These are phyloP conservation scores for Tolypocladium paradoxum DNA, from an alignment of 2,329 filamentous ascomycete species.

Conservation along the genomic window DNA sequence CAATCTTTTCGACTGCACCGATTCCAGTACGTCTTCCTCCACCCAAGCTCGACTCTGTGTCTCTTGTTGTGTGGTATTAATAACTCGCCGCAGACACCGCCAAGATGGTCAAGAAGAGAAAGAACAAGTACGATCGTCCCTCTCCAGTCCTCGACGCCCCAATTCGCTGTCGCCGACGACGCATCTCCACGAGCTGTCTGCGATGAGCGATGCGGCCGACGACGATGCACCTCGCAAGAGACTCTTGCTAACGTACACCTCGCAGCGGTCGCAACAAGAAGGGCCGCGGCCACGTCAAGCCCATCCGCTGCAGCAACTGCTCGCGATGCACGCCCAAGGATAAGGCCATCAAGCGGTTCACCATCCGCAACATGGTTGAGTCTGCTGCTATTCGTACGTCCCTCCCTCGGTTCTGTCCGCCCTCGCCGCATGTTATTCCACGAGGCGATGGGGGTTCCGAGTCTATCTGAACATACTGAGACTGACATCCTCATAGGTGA, in stretches of 20 bases:
- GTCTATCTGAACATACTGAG: not conserved
- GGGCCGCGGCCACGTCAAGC: constrained; percentile 99
- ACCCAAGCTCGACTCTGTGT: constrained; percentile 4
- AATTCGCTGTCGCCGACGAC: not conserved
- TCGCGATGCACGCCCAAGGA: constrained; percentile 92
- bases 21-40: constrained; percentile 15
- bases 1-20: constrained; percentile 6
- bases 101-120: constrained; percentile 65
- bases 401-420: not conserved
- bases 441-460: not conserved
- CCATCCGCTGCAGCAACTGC: constrained; percentile 72
- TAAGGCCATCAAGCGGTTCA: constrained; percentile 99
- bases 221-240: constrained; percentile 8
- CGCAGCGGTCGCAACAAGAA: constrained; percentile 97
- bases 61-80: constrained; percentile 18
- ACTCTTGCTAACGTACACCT: constrained; percentile 10
- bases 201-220: constrained; percentile 3
- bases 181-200: not conserved
- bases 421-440: not conserved
- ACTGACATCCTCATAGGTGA: constrained; percentile 56
- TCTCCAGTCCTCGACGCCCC: constrained; percentile 1
- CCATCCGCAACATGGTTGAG: constrained; percentile 99
- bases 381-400: constrained; percentile 97
- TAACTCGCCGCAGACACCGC: constrained; percentile 37
- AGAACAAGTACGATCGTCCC: constrained; percentile 46